These are phyloP conservation scores for Eremochloa ophiuroides DNA, from an alignment of 176 grass and related monocot genomes.

Conservation along the genomic window DNA sequence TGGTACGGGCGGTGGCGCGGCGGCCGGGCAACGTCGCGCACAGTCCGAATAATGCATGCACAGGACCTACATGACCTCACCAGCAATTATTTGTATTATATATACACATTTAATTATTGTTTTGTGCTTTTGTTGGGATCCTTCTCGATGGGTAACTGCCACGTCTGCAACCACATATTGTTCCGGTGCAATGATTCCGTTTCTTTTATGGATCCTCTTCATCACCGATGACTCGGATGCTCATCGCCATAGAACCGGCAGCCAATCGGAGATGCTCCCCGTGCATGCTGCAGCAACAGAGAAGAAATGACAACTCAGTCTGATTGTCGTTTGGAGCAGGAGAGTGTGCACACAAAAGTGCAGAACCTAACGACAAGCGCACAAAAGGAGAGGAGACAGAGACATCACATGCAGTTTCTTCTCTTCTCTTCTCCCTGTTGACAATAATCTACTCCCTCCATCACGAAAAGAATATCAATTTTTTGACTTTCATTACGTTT, in stretches of 20 bases:
- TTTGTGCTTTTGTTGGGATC: neutral
- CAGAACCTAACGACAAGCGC: no score
- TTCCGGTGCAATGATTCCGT: neutral
- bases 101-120: neutral
- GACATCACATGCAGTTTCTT: no score
- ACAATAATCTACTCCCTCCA: no score
- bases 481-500: no score
- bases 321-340: no score
- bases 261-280: neutral
- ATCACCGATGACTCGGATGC: neutral
- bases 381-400: no score
- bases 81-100: neutral
- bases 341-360: no score
- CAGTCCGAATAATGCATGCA: neutral
- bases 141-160: neutral
- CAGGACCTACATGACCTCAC: neutral
- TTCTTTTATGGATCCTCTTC: neutral
- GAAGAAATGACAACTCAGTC: no score
- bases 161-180: neutral
- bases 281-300: no score
- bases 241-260: neutral
- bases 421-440: no score
- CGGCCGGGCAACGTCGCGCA: neutral
- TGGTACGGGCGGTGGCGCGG: neutral
- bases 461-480: no score